These are phyloP conservation scores for Guillardia theta DNA, from an alignment of 78 protist genomes.

Conservation along the genomic window DNA sequence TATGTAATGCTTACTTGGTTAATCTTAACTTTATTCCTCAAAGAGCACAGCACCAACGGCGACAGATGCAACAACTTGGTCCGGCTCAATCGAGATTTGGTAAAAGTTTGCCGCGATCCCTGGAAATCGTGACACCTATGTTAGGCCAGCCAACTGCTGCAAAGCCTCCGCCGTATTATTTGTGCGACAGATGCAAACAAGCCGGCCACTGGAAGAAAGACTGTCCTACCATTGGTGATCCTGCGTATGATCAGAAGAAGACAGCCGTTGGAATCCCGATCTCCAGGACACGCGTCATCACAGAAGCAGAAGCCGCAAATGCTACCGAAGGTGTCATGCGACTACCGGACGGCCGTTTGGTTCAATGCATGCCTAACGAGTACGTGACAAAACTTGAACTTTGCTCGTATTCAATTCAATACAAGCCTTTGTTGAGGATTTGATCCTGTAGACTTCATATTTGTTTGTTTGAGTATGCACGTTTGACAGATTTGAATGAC, in stretches of 20 bases:
- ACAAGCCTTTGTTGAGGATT: too few relatives aligned
- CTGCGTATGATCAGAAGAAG: background rate
- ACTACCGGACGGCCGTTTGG: background rate
- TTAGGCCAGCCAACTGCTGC: background rate
- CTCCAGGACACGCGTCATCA: background rate
- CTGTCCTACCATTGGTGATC: background rate
- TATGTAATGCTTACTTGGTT: background rate
- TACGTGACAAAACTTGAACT: too few relatives aligned
- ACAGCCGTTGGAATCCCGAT: background rate
- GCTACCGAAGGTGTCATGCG: background rate
- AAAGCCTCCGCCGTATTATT: background rate
- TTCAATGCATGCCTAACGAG: conserved; percentile 15
- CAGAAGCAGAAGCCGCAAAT: background rate
- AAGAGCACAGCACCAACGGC: background rate
- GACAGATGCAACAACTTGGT: background rate
- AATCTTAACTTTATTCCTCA: background rate
- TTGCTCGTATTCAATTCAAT: too few relatives aligned
- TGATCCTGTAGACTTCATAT: too few relatives aligned
- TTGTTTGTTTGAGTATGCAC: too few relatives aligned
- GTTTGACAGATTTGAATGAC: too few relatives aligned
- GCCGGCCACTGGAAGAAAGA: background rate
- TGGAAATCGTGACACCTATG: background rate
- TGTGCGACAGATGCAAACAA: background rate
- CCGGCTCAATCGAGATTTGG: background rate
- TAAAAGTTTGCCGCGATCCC: background rate